Conservation (phyloP, 164 flowering plant genomes). For the Chloranthus sessilifolius region DNA sequence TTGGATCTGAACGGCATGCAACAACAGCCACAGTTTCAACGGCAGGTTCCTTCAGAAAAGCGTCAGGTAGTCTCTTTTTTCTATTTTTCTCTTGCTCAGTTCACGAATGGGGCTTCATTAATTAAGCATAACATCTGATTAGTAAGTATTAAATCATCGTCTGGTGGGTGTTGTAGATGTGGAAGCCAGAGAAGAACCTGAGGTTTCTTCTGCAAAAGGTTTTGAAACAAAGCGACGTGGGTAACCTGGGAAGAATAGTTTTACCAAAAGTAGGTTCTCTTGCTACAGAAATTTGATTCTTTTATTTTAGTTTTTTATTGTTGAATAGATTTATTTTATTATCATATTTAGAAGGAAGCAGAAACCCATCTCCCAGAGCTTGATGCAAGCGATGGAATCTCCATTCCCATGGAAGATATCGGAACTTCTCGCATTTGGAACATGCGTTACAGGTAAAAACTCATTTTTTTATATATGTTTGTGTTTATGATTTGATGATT, state of each 20-base stretch:
- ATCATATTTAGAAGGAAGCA: conserved; percentile 61
- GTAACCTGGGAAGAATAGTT: conserved; percentile 76
- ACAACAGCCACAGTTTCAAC: conserved; percentile 27
- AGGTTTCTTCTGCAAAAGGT: conserved; percentile 74
- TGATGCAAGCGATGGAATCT: conserved; percentile 68
- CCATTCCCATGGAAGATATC: conserved; percentile 2
- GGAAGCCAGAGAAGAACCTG: conserved; percentile 68
- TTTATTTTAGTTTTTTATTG: neutral
- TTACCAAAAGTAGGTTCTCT: conserved; percentile 51
- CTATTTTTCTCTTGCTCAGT: neutral
- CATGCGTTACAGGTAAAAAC: conserved; percentile 64
- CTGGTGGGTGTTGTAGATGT: conserved; percentile 33
- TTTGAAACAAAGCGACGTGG: conserved; percentile 88
- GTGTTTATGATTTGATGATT: too few species aligned
- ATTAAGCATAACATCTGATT: neutral
- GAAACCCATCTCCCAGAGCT: conserved; percentile 72
- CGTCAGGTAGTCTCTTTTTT: conserved; percentile 31
- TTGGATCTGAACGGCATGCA: conserved; percentile 24
- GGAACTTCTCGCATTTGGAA: conserved; percentile 31
- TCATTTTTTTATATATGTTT: too few species aligned
- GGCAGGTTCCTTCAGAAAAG: conserved; percentile 31
- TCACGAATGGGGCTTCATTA: neutral
- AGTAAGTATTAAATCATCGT: neutral
- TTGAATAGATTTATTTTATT: neutral
- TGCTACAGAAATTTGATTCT: neutral